These are phyloP conservation scores for Linderniella brevidens DNA, from an alignment of 257 asterid genomes.

Conservation along the genomic window DNA sequence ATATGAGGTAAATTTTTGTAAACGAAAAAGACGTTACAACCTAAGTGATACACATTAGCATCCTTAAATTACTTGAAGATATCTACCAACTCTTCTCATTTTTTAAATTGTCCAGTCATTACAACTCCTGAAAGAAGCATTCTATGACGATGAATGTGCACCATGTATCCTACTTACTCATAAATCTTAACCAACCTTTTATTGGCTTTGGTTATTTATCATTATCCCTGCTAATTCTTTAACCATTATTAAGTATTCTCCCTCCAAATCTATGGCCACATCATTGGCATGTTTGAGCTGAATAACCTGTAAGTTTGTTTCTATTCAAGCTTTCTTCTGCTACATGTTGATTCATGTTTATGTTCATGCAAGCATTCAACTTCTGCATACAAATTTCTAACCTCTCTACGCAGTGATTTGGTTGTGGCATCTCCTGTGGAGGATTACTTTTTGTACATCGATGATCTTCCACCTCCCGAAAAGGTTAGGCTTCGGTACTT, in stretches of 20 bases:
- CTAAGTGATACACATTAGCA: neutral
- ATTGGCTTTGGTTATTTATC: slow-evolving; percentile 1
- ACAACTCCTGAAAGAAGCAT: slow-evolving; percentile 80
- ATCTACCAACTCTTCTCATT: neutral
- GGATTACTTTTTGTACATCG: slow-evolving; percentile 73
- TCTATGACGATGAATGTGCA: slow-evolving; percentile 61
- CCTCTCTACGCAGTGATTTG: slow-evolving; percentile 38
- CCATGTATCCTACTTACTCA: slow-evolving; percentile 59
- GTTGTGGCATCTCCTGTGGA: slow-evolving; percentile 84
- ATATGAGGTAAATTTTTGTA: slow-evolving; percentile 40
- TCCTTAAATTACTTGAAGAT: neutral
- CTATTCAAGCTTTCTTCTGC: too few relatives aligned
- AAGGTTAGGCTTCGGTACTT: slow-evolving; percentile 32
- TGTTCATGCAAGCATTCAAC: slow-evolving; percentile 1
- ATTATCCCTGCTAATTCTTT: slow-evolving; percentile 25
- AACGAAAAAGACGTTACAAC: slow-evolving; percentile 2
- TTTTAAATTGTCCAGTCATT: slow-evolving; percentile 45
- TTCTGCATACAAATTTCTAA: neutral
- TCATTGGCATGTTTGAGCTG: slow-evolving; percentile 94
- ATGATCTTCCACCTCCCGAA: slow-evolving; percentile 54
- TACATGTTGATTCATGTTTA: slow-evolving; percentile 3
- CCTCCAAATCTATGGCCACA: slow-evolving; percentile 78
- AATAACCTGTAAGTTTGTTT: slow-evolving; percentile 80
- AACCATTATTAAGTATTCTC: slow-evolving; percentile 54
- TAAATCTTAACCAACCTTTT: neutral